phyloP scores from a whole-genome alignment of 176 grass and related monocot genomes.

The Triticum dicoccoides region DNA sequence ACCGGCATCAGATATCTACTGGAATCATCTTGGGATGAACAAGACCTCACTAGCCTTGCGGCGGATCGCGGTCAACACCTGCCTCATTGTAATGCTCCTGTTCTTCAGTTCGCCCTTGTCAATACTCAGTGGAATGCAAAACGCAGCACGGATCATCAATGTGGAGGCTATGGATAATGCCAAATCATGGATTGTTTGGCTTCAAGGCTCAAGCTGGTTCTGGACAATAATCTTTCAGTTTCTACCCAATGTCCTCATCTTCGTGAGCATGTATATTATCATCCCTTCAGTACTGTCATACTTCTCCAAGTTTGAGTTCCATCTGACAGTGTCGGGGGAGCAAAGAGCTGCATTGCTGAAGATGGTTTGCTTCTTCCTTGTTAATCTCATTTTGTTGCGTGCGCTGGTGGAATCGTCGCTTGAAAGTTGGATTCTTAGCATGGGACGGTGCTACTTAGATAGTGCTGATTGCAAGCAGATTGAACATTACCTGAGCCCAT shows the following conservation, averaged over 20 bases:
- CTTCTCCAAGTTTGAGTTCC: conserved; percentile 97
- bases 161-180: conserved; percentile 97
- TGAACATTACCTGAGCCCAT: conserved; percentile 91
- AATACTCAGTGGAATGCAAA: conserved; percentile 90
- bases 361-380: conserved; percentile 99
- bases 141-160: conserved; percentile 79
- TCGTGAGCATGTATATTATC: conserved; percentile 98
- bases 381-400: conserved; percentile 93
- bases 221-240: conserved; percentile 91
- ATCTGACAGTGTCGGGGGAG: conserved; percentile 92
- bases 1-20: conserved; percentile 91
- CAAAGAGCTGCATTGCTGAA: conserved; percentile 93
- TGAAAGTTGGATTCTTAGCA: conserved; percentile 81
- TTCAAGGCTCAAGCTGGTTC: conserved; percentile 91
- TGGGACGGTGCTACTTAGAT: conserved; percentile 94
- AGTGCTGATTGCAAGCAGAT: conserved; percentile 83
- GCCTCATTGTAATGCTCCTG: conserved; percentile 86
- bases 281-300: conserved; percentile 88
- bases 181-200: conserved; percentile 88
- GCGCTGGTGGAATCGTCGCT: conserved; percentile 89
- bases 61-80: conserved; percentile 81
- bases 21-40: conserved; percentile 90
- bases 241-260: conserved; percentile 90
- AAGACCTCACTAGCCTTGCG: conserved; percentile 72
- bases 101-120: conserved; percentile 95